These are phyloP conservation scores for Penicillium psychrofluorescens DNA, from an alignment of 495 filamentous ascomycete genomes.

Conservation along the genomic window DNA sequence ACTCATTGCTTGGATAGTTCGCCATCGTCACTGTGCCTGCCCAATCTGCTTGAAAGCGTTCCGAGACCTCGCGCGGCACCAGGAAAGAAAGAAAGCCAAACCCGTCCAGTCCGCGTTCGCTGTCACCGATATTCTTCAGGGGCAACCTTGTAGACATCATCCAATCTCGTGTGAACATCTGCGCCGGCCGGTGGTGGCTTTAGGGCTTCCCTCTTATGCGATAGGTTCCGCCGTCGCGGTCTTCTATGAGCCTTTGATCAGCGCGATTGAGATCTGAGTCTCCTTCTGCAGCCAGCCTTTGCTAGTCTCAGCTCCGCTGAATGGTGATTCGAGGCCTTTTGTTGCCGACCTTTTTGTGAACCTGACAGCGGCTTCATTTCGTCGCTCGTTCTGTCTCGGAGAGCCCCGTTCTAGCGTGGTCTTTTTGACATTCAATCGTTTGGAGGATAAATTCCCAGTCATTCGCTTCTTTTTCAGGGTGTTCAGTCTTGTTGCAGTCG, in stretches of 20 bases:
- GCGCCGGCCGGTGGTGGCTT: constrained; percentile 8
- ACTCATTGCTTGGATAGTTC: constrained; percentile 30
- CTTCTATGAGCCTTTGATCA: constrained; percentile 21
- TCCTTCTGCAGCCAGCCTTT: constrained; percentile 33
- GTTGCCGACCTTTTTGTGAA: constrained; percentile 21
- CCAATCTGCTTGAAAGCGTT: constrained; percentile 15
- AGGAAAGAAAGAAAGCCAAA: constrained; percentile 19
- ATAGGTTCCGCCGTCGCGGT: constrained; percentile 13
- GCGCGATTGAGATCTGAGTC: constrained; percentile 13
- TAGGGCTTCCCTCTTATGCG: constrained; percentile 7
- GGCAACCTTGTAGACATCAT: background rate
- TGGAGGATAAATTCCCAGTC: constrained; percentile 40
- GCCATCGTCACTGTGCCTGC: constrained; percentile 6
- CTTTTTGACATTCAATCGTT: constrained; percentile 34
- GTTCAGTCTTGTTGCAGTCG: constrained; percentile 40
- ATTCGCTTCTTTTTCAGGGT: constrained; percentile 35
- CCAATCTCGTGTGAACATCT: constrained; percentile 5
- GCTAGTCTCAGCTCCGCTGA: constrained; percentile 22
- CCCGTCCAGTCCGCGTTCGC: constrained; percentile 19
- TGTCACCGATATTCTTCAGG: background rate
- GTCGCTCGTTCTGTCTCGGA: constrained; percentile 42
- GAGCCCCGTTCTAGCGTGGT: constrained; percentile 20
- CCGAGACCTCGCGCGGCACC: constrained; percentile 16
- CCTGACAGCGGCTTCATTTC: constrained; percentile 31
- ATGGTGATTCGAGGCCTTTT: constrained; percentile 31